These are phyloP conservation scores for Diospyros lotus DNA, from an alignment of 148 eudicot genomes.

Conservation along the genomic window DNA sequence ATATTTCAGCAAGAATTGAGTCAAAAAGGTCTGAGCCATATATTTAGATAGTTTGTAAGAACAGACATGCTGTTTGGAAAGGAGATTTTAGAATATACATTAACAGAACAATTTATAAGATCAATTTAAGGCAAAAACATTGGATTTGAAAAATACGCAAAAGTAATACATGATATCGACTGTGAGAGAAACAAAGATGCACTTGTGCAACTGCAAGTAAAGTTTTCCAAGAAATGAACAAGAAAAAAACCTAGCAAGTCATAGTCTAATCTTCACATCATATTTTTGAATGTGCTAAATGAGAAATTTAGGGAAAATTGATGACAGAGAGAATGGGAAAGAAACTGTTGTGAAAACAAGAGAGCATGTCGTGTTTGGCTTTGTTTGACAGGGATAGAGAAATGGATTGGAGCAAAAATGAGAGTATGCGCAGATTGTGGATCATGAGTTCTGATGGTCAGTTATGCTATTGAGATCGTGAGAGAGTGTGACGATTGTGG, in stretches of 20 bases:
- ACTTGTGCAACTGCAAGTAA: neutral
- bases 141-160: too few relatives aligned
- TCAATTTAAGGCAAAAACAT: neutral
- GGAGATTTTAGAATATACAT: neutral
- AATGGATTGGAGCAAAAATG: too few relatives aligned
- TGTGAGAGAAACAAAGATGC: neutral
- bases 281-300: slow-evolving; percentile 17
- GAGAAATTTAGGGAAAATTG: slow-evolving; percentile 22
- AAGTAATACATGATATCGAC: too few relatives aligned
- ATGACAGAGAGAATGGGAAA: neutral
- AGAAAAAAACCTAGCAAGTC: neutral
- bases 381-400: too few relatives aligned
- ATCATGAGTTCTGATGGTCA: too few relatives aligned
- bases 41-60: too few relatives aligned
- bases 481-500: too few relatives aligned
- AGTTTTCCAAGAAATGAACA: neutral
- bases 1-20: slow-evolving; percentile 9
- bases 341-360: too few relatives aligned
- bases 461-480: too few relatives aligned
- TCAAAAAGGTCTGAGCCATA: too few relatives aligned
- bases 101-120: neutral
- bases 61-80: neutral
- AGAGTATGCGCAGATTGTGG: too few relatives aligned
- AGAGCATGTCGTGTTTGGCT: too few relatives aligned
- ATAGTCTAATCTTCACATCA: neutral